phyloP scores from a whole-genome alignment of 1,139 yeast genomes.

The Blastobotrys illinoisensis region DNA sequence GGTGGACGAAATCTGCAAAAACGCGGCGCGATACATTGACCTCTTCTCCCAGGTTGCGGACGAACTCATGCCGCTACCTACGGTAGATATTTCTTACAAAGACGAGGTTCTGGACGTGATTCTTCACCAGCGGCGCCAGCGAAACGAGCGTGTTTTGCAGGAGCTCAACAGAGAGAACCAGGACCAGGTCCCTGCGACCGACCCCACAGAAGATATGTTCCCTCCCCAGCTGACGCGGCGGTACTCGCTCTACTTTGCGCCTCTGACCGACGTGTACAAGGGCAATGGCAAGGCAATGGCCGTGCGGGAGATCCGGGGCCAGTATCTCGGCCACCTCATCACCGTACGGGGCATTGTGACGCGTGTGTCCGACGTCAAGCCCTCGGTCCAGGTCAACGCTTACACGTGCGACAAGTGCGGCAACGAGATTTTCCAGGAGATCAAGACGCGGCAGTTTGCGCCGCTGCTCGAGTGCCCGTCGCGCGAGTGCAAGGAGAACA shows the following conservation, averaged over 20 bases:
- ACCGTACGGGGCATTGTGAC: conserved; percentile 94
- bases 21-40: conserved; percentile 76
- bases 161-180: conserved; percentile 29
- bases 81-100: conserved; percentile 66
- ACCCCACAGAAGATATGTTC: conserved; percentile 42
- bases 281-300: conserved; percentile 57
- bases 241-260: conserved; percentile 81
- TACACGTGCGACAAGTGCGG: conserved; percentile 98
- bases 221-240: conserved; percentile 86
- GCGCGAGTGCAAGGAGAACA: conserved; percentile 68
- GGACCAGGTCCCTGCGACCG: conserved; percentile 24
- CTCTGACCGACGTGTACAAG: conserved; percentile 46
- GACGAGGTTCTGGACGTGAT: conserved; percentile 94
- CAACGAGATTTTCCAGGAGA: conserved; percentile 92
- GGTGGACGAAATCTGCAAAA: conserved; percentile 56
- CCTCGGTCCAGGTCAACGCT: conserved; percentile 84
- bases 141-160: conserved; percentile 67
- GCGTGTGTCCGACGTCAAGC: conserved; percentile 93
- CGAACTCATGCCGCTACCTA: conserved; percentile 76
- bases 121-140: conserved; percentile 77
- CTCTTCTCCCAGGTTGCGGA: conserved; percentile 72
- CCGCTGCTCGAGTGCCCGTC: conserved; percentile 87
- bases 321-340: conserved; percentile 75
- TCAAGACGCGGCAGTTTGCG: conserved; percentile 72
- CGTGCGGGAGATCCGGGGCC: conserved; percentile 85